Percentiles rank a stretch among this genome's conserved stretches.
phyloP scores from a whole-genome alignment of 768 basidiomycete genomes.

The Pholiota conissans region DNA sequence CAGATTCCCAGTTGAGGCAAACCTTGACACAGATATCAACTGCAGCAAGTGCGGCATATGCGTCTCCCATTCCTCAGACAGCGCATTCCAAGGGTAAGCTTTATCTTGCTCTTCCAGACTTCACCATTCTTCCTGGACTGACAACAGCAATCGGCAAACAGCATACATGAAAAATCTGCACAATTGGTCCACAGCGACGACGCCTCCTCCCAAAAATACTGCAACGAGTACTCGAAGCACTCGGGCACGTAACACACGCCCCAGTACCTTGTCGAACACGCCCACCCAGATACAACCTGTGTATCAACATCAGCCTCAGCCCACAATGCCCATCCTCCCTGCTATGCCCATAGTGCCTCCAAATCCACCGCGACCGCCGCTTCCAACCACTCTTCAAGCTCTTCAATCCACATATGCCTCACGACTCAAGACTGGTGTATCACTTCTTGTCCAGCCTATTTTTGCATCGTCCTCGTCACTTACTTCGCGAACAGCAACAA shows the following conservation, averaged over 20 bases:
- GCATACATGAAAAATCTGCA: conserved; percentile 68
- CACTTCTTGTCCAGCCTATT: conserved; percentile 90
- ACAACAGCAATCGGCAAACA: conserved; percentile 1
- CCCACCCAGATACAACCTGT: conserved; percentile 28
- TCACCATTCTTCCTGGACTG: conserved; percentile 1
- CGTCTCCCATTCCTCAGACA: conserved; percentile 37
- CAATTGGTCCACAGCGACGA: conserved; percentile 63
- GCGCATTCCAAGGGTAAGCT: conserved; percentile 36
- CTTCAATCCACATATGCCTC: conserved; percentile 82
- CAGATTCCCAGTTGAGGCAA: conserved; percentile 64
- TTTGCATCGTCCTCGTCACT: conserved; percentile 39
- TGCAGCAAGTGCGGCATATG: conserved; percentile 39
- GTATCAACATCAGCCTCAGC: conserved; percentile 33
- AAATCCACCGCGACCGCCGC: conserved; percentile 54
- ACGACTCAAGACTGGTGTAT: conserved; percentile 86
- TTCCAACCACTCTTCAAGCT: conserved; percentile 70
- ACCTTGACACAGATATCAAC: conserved; percentile 54
- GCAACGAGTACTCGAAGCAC: conserved; percentile 39
- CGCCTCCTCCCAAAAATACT: conserved; percentile 48
- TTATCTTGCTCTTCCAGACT: conserved; percentile 1
- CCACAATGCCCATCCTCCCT: conserved; percentile 30
- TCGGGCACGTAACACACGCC: conserved; percentile 40
- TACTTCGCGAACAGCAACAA: conserved; percentile 43
- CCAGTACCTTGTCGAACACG: conserved; percentile 41
- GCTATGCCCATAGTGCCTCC: conserved; percentile 35